Conservation (phyloP, 768 basidiomycete genomes). For the Termitomyces sp. region DNA sequence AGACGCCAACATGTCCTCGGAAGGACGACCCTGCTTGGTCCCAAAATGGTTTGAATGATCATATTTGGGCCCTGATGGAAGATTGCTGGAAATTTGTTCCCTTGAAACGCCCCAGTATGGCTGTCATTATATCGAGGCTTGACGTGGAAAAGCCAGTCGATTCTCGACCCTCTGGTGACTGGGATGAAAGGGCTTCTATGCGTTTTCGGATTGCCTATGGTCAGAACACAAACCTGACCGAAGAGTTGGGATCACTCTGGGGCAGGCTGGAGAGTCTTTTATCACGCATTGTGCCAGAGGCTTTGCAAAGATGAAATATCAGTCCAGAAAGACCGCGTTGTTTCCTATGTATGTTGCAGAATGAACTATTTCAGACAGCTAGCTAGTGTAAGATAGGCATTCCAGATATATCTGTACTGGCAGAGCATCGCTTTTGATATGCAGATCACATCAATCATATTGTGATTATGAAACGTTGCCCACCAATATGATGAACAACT, state of each 20-base stretch:
- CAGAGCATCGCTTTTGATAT: too few species aligned
- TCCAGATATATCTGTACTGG: not conserved
- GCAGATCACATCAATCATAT: too few species aligned
- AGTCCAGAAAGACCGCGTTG: too few species aligned
- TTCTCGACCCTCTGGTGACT: not conserved
- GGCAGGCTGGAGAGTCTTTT: not conserved
- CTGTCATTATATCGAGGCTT: not conserved
- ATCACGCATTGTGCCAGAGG: not conserved
- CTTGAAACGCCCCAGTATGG: conserved; percentile 4
- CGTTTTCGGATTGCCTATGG: not conserved
- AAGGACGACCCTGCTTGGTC: not conserved
- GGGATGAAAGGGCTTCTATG: conserved; percentile 1
- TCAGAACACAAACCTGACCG: not conserved
- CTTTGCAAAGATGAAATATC: not conserved
- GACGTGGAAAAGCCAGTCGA: not conserved
- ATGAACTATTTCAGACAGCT: not conserved
- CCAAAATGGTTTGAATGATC: not conserved
- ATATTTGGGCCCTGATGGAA: conserved; percentile 5
- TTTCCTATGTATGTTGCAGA: too few species aligned
- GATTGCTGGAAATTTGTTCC: conserved; percentile 4
- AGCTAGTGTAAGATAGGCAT: not conserved
- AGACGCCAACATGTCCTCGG: not conserved
- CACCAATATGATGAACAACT: too few species aligned
- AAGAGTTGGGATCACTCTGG: not conserved
- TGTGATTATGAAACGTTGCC: too few species aligned